These are phyloP conservation scores for Cucurbita maxima DNA, from an alignment of 306 rosid species.

Conservation along the genomic window DNA sequence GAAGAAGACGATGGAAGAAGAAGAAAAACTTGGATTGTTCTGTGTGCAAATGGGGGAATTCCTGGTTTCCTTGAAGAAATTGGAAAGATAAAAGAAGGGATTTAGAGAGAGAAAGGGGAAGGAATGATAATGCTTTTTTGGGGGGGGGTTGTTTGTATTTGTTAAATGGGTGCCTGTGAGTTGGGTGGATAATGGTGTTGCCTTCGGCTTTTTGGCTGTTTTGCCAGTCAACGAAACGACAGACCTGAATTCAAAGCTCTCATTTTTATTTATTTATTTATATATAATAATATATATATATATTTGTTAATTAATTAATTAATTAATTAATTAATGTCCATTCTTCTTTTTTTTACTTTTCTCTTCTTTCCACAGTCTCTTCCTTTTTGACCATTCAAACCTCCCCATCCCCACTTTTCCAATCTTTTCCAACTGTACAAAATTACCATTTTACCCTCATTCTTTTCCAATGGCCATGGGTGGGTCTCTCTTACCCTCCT, in stretches of 20 bases:
- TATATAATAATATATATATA: background rate
- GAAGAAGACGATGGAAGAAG: background rate
- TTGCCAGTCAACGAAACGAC: slow-evolving; percentile 24
- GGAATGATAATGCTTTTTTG: background rate
- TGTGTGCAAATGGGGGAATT: background rate
- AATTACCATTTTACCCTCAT: background rate
- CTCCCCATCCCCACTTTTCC: background rate
- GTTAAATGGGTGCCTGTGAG: slow-evolving; percentile 12
- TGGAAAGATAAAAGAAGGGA: background rate
- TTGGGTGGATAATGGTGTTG: slow-evolving; percentile 8
- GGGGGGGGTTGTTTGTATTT: slow-evolving; percentile 5
- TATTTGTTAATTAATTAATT: background rate
- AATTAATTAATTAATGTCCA: background rate
- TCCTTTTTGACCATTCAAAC: slow-evolving; percentile 56
- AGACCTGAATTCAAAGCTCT: slow-evolving; percentile 12
- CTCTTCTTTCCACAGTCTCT: slow-evolving; percentile 26
- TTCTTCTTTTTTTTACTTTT: background rate
- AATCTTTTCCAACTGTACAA: background rate
- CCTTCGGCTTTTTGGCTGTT: background rate
- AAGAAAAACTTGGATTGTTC: background rate
- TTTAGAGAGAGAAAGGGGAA: background rate
- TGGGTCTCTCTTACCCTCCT: too few relatives aligned
- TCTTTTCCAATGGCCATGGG: background rate
- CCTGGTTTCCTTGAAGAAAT: background rate
- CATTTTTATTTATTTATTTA: slow-evolving; percentile 1